Base-by-base conservation (phyloP, 1,284 basidiomycete genomes). In the Pascua guehoae region DNA sequence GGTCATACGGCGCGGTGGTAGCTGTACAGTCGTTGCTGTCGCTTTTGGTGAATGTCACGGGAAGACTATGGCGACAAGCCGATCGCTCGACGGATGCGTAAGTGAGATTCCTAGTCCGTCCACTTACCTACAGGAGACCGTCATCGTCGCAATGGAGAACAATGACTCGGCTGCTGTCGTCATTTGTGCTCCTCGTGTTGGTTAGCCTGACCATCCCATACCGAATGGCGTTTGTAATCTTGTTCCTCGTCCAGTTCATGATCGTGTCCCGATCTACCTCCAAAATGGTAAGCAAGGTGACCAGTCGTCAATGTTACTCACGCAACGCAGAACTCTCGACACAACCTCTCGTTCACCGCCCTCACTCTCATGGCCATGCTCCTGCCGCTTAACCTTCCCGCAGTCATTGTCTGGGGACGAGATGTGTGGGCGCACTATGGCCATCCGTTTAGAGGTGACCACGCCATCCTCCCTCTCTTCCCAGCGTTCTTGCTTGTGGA, bases 321-420 rank as follows among this genome's bases (percentile, higher is more conserved):
- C 47, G 49, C 15, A 47, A 37, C 3, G 7, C 51, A 58, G 57
- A 8, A 38, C 12, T 37, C 53, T 53, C 64, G 38, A 54, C 53
- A 39, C 84, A 81, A 66, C 42, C 68, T 74, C 45, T 56, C 73
- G 39, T 71, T 82, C 46, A 83, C 88, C 62, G 47, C 89, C 38
- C 68, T 75, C 42, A 55, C 74, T 37, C 72, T 82, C 47, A 84
- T 89, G 64, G 50, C 89, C 11, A 87, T 86, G 82, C 80, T 96
- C 1, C 77, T 95, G 0, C 94, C 94, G 0, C 80, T 92, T 50
- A 83, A 84, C 8, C 87, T 85, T 0, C 87, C 91, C 0, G 86
- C 88, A 8, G 79, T 98, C 16, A 85, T 85, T 0, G 91, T 96
- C 0, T 98, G 94, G 94, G 86, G 87, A 1, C 85, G 92, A 53